Conservation (phyloP, 108 stramenopile species). For the Cylindrotheca fusiformis region DNA sequence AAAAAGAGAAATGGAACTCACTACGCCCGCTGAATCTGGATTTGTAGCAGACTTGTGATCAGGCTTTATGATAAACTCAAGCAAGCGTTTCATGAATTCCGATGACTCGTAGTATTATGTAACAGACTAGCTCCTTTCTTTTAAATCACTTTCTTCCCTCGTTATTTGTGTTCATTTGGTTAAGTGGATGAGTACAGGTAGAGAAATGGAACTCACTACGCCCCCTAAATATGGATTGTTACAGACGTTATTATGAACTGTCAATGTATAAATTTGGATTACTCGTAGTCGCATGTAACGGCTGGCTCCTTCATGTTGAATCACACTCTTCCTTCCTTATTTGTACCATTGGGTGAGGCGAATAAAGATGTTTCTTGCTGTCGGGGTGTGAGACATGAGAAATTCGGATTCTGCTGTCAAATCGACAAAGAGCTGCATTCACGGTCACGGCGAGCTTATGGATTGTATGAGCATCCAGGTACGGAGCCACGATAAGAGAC, state of each 20-base stretch:
- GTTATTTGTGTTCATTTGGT: constrained; percentile 87
- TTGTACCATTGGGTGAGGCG: constrained; percentile 85
- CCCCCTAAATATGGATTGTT: constrained; percentile 30
- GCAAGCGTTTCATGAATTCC: too few relatives aligned
- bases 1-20: constrained; percentile 92
- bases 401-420: constrained; percentile 20
- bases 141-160: too few relatives aligned
- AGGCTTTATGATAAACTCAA: too few relatives aligned
- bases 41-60: too few relatives aligned
- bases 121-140: too few relatives aligned
- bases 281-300: too few relatives aligned
- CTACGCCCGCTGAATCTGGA: constrained; percentile 41
- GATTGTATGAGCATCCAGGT: constrained; percentile 23
- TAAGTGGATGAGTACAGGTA: constrained; percentile 92
- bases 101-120: too few relatives aligned
- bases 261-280: too few relatives aligned
- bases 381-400: constrained; percentile 31
- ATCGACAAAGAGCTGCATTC: constrained; percentile 33
- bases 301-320: too few relatives aligned
- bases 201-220: constrained; percentile 83
- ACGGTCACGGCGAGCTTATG: constrained; percentile 33
- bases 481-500: constrained; percentile 10
- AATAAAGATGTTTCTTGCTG: too few relatives aligned
- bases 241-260: too few relatives aligned
- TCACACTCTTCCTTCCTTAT: too few relatives aligned